Base-by-base conservation (phyloP, 139 green algal species). In the Closterium sp. region DNA sequence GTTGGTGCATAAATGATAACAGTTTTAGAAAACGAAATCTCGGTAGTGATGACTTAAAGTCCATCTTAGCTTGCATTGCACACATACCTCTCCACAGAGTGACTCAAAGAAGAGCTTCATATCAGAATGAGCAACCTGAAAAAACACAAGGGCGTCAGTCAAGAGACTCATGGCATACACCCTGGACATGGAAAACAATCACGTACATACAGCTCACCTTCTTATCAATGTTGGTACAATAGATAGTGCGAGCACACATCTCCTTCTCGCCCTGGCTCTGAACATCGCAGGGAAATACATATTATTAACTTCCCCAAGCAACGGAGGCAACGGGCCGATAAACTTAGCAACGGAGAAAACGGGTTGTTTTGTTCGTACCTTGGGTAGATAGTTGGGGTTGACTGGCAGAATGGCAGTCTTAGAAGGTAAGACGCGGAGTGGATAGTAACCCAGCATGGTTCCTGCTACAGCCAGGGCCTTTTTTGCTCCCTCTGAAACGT, bases 371-470 rank as follows among this genome's bases (percentile, higher is more conserved):
- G 62, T 79, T 24, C 10, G 62, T 79, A 79, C 62, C 62, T 79
- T 79, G 2, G 97, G 97, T 93, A 98, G 96, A 31, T 97, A 98
- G 73, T 97, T 95, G 32, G 96, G 95, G 95, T 99, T 99, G 32
- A 99, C 98, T 4, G 97, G 97, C 31, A 99, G 96, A 91, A 99
- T 99, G 79, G 97, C 97, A 0, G 97, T 99, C 93, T 98, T 98
- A 62, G 95, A 98, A 21, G 97, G 97, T 73, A 97, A 93, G n/a
- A 99, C 98, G 5, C 97, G 95, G 70, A 99, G 94, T 17, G 96
- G 93, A 86, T 95, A 97, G 27, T 32, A 92, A 28, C 97, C 97
- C 88, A 99, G 91, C 70, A 96, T 86, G 30, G 87, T 95, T 31
- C 97, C 96, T 9, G 93, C 93, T 10, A 95, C 62, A 31, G 38